These are phyloP conservation scores for Ustilago esculenta DNA, from an alignment of 1,284 basidiomycete genomes.

Conservation along the genomic window DNA sequence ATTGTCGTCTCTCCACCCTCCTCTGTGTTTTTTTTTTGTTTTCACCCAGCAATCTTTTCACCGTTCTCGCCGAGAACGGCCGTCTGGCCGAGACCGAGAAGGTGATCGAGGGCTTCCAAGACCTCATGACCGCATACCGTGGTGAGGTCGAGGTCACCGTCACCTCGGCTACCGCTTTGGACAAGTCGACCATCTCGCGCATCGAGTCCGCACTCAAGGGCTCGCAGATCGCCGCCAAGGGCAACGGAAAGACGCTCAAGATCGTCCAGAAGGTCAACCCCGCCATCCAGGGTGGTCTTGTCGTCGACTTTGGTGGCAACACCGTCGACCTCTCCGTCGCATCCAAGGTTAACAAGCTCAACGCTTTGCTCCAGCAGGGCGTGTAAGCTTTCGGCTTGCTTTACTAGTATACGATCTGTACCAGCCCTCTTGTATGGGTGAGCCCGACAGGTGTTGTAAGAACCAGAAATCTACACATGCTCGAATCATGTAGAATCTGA, in stretches of 20 bases:
- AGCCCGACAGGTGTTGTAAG: not conserved
- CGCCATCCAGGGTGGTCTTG: slow-evolving; percentile 73
- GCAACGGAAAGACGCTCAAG: slow-evolving; percentile 64
- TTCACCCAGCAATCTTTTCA: slow-evolving; percentile 77
- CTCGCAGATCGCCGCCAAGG: slow-evolving; percentile 58
- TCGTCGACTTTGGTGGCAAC: slow-evolving; percentile 98
- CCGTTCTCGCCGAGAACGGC: slow-evolving; percentile 91
- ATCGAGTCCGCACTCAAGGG: slow-evolving; percentile 64
- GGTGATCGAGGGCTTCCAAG: slow-evolving; percentile 90
- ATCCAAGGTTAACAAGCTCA: slow-evolving; percentile 92
- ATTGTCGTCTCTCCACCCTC: not conserved
- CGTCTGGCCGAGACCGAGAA: slow-evolving; percentile 83
- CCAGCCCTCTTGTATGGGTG: not conserved
- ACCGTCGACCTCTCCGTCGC: slow-evolving; percentile 94
- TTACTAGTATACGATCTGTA: not conserved
- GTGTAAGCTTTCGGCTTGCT: slow-evolving; percentile 11
- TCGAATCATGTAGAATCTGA: slow-evolving; percentile 3
- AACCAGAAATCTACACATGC: not conserved
- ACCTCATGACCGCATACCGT: slow-evolving; percentile 86
- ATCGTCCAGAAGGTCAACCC: slow-evolving; percentile 65
- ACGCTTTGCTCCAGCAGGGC: slow-evolving; percentile 75
- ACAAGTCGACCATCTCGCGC: slow-evolving; percentile 60
- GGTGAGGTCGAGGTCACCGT: slow-evolving; percentile 93
- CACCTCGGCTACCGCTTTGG: slow-evolving; percentile 72
- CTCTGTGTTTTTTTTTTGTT: not conserved